These are phyloP conservation scores for Colletotrichum tropicale DNA, from an alignment of 2,329 filamentous ascomycete genomes.

Conservation along the genomic window DNA sequence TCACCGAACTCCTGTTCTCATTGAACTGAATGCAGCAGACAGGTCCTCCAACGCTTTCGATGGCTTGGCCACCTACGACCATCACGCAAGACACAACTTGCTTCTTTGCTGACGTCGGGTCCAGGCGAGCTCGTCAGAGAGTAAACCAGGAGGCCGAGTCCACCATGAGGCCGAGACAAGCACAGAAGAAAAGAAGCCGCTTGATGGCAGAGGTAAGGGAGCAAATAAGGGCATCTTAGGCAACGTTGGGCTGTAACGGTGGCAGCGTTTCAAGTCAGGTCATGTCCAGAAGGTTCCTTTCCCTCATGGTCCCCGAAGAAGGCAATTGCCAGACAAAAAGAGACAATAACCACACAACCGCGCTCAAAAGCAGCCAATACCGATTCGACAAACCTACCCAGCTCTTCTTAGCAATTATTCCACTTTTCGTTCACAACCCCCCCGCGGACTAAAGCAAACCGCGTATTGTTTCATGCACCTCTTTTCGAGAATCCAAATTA, in stretches of 20 bases:
- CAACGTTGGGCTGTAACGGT: background rate
- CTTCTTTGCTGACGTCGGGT: background rate
- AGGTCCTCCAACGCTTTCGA: background rate
- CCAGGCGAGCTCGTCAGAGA: background rate
- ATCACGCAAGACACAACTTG: background rate
- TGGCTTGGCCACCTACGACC: background rate
- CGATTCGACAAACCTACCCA: background rate
- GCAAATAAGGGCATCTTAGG: background rate
- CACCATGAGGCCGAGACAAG: background rate
- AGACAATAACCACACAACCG: background rate
- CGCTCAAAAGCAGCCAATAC: background rate
- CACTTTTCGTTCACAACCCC: background rate
- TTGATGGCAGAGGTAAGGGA: background rate
- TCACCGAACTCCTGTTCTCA: background rate
- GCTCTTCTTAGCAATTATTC: background rate
- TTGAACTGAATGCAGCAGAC: background rate
- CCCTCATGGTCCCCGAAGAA: background rate
- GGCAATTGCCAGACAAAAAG: background rate
- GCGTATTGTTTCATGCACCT: background rate
- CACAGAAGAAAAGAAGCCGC: background rate
- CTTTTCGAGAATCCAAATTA: background rate
- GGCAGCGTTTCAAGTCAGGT: background rate
- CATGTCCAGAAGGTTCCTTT: background rate
- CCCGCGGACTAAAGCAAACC: background rate
- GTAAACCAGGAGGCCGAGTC: background rate